Evolutionary conservation across 2,329 filamentous ascomycete species (phyloP).

Genomic region (Arachnopeziza araneosa): DNA sequence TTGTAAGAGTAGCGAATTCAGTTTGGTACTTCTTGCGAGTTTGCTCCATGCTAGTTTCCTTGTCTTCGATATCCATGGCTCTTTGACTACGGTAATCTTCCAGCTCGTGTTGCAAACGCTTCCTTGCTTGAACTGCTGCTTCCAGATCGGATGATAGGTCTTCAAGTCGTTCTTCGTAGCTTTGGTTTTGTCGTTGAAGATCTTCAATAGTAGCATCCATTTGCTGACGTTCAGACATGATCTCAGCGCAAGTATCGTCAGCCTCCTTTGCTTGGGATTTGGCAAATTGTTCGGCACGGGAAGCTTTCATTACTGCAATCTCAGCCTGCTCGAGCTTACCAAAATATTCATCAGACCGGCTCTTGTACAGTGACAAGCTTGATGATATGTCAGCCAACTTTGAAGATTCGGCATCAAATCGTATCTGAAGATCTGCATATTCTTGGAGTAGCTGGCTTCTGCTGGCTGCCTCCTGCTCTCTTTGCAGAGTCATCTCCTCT

Average conservation of each 20-base stretch:
- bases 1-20: constrained; percentile 82
- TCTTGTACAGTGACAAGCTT: constrained; percentile 84
- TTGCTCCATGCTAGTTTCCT: constrained; percentile 92
- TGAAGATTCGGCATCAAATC: constrained; percentile 82
- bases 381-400: constrained; percentile 78
- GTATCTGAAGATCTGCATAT: constrained; percentile 88
- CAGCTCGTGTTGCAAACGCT: constrained; percentile 90
- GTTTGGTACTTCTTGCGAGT: constrained; percentile 96
- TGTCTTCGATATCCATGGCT: constrained; percentile 95
- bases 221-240: constrained; percentile 88
- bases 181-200: constrained; percentile 81
- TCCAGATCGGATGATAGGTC: constrained; percentile 88
- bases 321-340: constrained; percentile 95
- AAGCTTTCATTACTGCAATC: constrained; percentile 88
- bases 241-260: constrained; percentile 82
- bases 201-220: constrained; percentile 87
- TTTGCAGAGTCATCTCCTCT: constrained; percentile 68
- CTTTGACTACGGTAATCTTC: constrained; percentile 95
- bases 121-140: constrained; percentile 80
- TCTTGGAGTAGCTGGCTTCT: constrained; percentile 86
- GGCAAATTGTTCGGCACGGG: constrained; percentile 87
- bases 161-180: constrained; percentile 84
- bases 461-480: constrained; percentile 83
- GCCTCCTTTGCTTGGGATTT: constrained; percentile 84
- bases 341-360: constrained; percentile 91